phyloP scores from a whole-genome alignment of 2,329 filamentous ascomycete genomes.

The Pestalotiopsis sp. region DNA sequence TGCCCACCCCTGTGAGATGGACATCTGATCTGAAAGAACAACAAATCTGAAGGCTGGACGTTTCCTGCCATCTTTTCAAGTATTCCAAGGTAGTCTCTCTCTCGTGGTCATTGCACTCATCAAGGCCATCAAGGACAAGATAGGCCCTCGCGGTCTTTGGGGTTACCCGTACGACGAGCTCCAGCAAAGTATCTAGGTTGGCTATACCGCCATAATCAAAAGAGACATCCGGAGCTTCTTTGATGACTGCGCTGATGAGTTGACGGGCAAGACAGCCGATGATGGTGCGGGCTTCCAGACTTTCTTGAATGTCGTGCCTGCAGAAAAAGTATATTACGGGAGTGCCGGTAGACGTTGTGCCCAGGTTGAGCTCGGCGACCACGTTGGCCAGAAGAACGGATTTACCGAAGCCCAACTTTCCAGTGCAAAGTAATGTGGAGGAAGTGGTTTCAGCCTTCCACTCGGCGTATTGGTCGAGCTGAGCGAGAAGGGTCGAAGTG shows the following conservation, averaged over 20 bases:
- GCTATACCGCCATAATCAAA: fast-evolving
- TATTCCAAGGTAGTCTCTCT: fast-evolving
- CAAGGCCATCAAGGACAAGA: not conserved
- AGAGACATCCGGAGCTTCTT: not conserved
- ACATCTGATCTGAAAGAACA: not conserved
- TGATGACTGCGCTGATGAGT: not conserved
- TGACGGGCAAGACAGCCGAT: not conserved
- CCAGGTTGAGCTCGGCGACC: not conserved
- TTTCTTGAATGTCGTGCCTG: not conserved
- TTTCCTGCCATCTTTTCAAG: not conserved
- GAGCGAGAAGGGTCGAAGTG: not conserved
- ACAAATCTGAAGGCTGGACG: not conserved
- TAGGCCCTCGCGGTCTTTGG: not conserved
- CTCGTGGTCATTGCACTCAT: not conserved
- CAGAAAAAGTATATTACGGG: not conserved
- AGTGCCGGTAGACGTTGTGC: not conserved
- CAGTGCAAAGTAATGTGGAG: not conserved
- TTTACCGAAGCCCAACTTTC: not conserved
- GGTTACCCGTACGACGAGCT: not conserved
- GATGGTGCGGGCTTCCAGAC: not conserved
- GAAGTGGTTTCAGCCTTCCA: not conserved
- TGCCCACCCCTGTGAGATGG: not conserved
- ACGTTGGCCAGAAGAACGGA: not conserved
- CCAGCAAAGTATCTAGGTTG: not conserved
- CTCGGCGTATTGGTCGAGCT: not conserved